A percentile compares a stretch with the other conserved stretches of the same genome.
Evolutionary conservation across 1,139 yeast genomes (phyloP).

Genomic region (Nakaseomyces glabratus): DNA sequence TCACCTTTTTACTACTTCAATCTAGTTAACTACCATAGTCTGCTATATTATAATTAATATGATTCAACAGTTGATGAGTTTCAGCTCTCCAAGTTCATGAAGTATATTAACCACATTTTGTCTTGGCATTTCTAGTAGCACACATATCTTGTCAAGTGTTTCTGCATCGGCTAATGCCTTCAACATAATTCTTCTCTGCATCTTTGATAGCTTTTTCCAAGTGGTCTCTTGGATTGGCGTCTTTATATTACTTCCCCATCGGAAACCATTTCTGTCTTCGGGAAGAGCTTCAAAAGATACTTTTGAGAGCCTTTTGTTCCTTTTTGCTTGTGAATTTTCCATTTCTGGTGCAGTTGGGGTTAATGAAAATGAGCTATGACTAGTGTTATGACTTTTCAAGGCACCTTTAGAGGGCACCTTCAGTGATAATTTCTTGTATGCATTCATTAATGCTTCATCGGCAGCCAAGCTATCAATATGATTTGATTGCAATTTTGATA

Average conservation of each 20-base stretch:
- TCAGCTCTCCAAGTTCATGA: slow-evolving; percentile 34
- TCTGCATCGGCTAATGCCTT: slow-evolving; percentile 49
- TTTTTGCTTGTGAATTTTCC: slow-evolving; percentile 10
- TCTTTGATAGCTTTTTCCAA: slow-evolving; percentile 26
- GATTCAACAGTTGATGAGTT: slow-evolving; percentile 30
- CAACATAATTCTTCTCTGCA: slow-evolving; percentile 36
- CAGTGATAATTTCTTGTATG: slow-evolving; percentile 22
- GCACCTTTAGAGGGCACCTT: slow-evolving; percentile 13
- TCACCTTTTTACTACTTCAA: too few relatives aligned
- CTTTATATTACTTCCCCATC: slow-evolving; percentile 10
- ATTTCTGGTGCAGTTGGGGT: slow-evolving; percentile 7
- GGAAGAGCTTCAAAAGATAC: slow-evolving; percentile 23
- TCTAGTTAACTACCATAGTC: too few relatives aligned
- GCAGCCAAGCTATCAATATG: slow-evolving; percentile 17
- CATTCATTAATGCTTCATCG: slow-evolving; percentile 24
- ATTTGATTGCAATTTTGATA: slow-evolving; percentile 6
- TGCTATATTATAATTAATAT: too few relatives aligned
- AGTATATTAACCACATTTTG: slow-evolving; percentile 46
- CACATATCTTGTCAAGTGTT: slow-evolving; percentile 65
- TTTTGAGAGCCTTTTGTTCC: slow-evolving; percentile 17
- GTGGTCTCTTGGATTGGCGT: slow-evolving; percentile 14
- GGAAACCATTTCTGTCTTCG: slow-evolving; percentile 6
- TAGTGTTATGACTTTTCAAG: slow-evolving; percentile 8
- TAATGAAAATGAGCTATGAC: not conserved
- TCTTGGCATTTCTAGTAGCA: slow-evolving; percentile 52